Evolutionary conservation across 179 eudicot species (phyloP).

Genomic region (Pouteria campechiana): DNA sequence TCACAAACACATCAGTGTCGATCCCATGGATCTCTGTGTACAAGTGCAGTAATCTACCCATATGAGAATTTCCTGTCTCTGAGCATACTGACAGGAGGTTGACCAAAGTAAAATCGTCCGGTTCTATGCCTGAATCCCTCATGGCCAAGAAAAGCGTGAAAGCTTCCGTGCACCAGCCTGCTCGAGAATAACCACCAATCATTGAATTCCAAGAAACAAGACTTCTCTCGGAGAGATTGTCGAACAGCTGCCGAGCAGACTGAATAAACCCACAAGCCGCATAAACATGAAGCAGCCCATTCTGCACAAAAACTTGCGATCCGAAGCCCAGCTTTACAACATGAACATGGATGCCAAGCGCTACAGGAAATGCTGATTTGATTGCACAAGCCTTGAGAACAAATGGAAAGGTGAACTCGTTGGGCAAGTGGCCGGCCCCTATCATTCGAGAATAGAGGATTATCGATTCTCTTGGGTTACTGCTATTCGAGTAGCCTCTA

Average conservation of each 20-base stretch:
- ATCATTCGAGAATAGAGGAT: conserved; percentile 15
- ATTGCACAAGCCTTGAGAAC: conserved; percentile 24
- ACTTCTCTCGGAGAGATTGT: conserved; percentile 12
- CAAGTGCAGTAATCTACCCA: conserved; percentile 14
- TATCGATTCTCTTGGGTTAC: conserved; percentile 12
- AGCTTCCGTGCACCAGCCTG: conserved; percentile 19
- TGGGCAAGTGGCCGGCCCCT: conserved; percentile 11
- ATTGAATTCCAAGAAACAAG: conserved; percentile 40
- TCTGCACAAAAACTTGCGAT: conserved; percentile 16
- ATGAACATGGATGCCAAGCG: conserved; percentile 14
- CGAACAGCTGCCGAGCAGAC: conserved; percentile 18
- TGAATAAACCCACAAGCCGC: conserved; percentile 12
- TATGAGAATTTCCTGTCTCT: conserved; percentile 6
- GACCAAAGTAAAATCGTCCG: conserved; percentile 24
- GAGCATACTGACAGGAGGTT: conserved; percentile 28
- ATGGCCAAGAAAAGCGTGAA: conserved; percentile 18
- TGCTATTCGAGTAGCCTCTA: conserved; percentile 15
- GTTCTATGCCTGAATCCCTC: conserved; percentile 18
- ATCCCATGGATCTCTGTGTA: conserved; percentile 12
- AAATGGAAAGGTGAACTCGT: conserved; percentile 31
- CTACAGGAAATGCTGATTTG: conserved; percentile 3
- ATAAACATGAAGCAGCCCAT: conserved; percentile 18
- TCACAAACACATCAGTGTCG: conserved; percentile 15
- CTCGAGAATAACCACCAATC: conserved; percentile 25
- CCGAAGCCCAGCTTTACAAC: conserved; percentile 19